Conservation (phyloP, 2,329 filamentous ascomycete species). For the Alternaria arbusti region DNA sequence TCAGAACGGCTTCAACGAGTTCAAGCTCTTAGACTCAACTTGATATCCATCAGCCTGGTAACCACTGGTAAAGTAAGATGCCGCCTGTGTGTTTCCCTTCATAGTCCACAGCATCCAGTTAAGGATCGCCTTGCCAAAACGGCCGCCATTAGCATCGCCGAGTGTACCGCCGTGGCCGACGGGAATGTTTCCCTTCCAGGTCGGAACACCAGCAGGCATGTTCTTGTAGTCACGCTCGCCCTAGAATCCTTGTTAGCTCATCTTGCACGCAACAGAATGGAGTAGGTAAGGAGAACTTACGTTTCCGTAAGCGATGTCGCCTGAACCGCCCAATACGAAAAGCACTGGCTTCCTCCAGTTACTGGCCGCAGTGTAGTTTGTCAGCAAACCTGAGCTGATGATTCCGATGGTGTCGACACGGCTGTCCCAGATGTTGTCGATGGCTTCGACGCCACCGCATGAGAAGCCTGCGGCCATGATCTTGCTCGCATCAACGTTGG, state of each 20-base stretch:
- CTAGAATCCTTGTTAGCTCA: neutral
- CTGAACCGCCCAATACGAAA: slow-evolving; percentile 19
- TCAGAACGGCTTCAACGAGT: slow-evolving; percentile 14
- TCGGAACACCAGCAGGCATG: slow-evolving; percentile 13
- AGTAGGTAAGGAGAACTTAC: slow-evolving; percentile 10
- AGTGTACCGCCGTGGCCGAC: slow-evolving; percentile 27
- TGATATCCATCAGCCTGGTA: slow-evolving; percentile 16
- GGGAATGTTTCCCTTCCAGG: slow-evolving; percentile 29
- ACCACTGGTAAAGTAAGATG: slow-evolving; percentile 3
- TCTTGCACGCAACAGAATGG: neutral
- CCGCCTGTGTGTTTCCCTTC: slow-evolving; percentile 14
- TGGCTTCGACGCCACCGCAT: slow-evolving; percentile 25
- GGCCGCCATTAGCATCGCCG: slow-evolving; percentile 19
- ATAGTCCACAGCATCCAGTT: slow-evolving; percentile 24
- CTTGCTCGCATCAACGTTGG: slow-evolving; percentile 24
- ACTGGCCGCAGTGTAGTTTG: slow-evolving; percentile 12
- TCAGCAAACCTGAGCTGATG: slow-evolving; percentile 21
- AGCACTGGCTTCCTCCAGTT: slow-evolving; percentile 21
- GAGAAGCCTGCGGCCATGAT: slow-evolving; percentile 23
- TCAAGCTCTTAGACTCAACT: slow-evolving; percentile 8
- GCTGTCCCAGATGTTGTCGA: slow-evolving; percentile 18
- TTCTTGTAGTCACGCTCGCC: slow-evolving; percentile 27
- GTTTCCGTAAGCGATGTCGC: slow-evolving; percentile 27
- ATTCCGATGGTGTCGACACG: slow-evolving; percentile 22
- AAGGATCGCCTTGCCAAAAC: slow-evolving; percentile 17